Evolutionary conservation across 345 rosid species (phyloP).

Genomic region (Linum trigynum): DNA sequence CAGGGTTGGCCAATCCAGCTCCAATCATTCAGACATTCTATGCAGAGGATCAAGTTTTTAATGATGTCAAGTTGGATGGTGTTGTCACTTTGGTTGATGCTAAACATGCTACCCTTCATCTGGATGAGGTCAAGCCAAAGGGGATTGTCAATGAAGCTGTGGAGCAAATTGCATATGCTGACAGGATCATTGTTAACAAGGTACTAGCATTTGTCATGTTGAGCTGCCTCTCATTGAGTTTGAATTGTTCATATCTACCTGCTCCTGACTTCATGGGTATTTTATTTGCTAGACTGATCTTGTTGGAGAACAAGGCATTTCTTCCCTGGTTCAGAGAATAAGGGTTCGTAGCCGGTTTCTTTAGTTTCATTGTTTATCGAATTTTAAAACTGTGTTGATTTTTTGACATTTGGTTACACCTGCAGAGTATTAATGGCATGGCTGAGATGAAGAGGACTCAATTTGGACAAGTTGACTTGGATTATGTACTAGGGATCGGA

Average conservation of each 20-base stretch:
- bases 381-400: background rate
- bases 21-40: constrained; percentile 97
- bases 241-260: background rate
- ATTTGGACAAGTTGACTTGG: constrained; percentile 87
- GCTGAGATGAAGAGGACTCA: constrained; percentile 66
- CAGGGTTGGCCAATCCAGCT: constrained; percentile 96
- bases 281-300: constrained; percentile 62
- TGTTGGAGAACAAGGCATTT: constrained; percentile 56
- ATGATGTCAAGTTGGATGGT: constrained; percentile 86
- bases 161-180: constrained; percentile 97
- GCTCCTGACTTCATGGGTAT: constrained; percentile 10
- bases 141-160: constrained; percentile 95
- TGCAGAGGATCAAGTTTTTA: constrained; percentile 73
- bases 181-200: constrained; percentile 83
- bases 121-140: constrained; percentile 76
- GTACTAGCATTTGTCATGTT: constrained; percentile 17
- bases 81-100: constrained; percentile 96
- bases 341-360: constrained; percentile 32
- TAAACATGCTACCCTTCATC: constrained; percentile 76
- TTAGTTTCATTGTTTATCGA: constrained; percentile 4
- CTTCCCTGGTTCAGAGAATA: constrained; percentile 61
- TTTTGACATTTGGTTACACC: constrained; percentile 8
- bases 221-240: background rate
- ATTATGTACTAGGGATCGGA: constrained; percentile 93
- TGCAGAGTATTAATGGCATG: constrained; percentile 69